These are phyloP conservation scores for Kluyveromyces sp. DNA, from an alignment of 1,139 yeast genomes.

Conservation along the genomic window DNA sequence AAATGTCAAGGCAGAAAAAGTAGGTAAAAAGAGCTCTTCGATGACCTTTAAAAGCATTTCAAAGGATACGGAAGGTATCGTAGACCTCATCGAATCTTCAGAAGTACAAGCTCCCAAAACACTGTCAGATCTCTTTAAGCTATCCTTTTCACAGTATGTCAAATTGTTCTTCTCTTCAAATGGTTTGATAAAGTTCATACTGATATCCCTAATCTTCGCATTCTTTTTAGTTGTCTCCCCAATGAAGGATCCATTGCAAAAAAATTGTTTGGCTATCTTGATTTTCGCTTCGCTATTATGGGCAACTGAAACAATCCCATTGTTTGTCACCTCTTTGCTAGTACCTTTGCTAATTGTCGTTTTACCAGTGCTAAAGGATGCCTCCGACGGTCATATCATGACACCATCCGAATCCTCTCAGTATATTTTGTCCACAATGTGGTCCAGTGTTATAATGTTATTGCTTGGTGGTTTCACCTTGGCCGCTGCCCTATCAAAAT, in stretches of 20 bases:
- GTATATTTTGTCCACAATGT: conserved; percentile 77
- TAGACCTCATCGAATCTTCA: conserved; percentile 1
- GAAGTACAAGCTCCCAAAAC: conserved; percentile 10
- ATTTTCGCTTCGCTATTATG: conserved; percentile 74
- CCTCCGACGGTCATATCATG: conserved; percentile 43
- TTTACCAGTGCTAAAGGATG: conserved; percentile 58
- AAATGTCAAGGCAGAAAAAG: conserved; percentile 38
- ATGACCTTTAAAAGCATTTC: conserved; percentile 2
- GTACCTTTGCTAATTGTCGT: conserved; percentile 75
- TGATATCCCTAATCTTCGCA: conserved; percentile 40
- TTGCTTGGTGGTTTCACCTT: conserved; percentile 87
- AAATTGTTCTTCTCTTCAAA: conserved; percentile 15
- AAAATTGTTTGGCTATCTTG: conserved; percentile 76
- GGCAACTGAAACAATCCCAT: conserved; percentile 92
- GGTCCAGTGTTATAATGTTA: conserved; percentile 89
- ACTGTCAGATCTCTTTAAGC: conserved; percentile 11
- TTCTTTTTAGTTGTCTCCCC: conserved; percentile 50
- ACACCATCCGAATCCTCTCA: conserved; percentile 62
- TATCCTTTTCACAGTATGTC: conserved; percentile 11
- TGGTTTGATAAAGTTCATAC: conserved; percentile 35
- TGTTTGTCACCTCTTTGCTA: conserved; percentile 74
- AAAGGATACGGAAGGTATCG: conserved; percentile 4
- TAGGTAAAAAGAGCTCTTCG: background rate
- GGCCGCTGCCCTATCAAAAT: conserved; percentile 89
- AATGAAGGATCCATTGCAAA: conserved; percentile 53